phyloP scores from a whole-genome alignment of 23 red algal species.

The Gracilaria gracilis region DNA sequence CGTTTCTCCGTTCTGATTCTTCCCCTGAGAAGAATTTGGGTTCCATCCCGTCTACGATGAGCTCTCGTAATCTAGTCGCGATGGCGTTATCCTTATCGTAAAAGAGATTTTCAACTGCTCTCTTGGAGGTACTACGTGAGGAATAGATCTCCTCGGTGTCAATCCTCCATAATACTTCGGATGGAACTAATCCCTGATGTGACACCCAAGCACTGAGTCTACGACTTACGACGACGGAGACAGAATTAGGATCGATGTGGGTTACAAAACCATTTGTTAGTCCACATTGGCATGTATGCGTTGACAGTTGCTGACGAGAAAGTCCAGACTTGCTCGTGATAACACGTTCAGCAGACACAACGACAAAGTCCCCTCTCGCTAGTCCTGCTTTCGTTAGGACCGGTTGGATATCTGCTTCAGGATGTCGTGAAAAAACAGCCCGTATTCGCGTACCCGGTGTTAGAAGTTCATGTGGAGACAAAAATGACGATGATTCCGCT shows the following conservation, averaged over 20 bases:
- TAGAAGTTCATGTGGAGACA: constrained; percentile 7
- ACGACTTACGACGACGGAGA: constrained; percentile 49
- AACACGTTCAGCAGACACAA: constrained; percentile 63
- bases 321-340: constrained; percentile 15
- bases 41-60: constrained; percentile 66
- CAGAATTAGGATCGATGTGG: not conserved
- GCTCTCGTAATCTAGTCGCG: constrained; percentile 45
- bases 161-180: constrained; percentile 75
- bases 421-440: not conserved
- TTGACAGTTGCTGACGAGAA: not conserved
- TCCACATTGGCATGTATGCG: constrained; percentile 52
- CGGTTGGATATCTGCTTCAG: not conserved
- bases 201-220: constrained; percentile 39
- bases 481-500: not conserved
- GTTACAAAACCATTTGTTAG: constrained; percentile 73
- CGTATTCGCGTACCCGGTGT: not conserved
- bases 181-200: constrained; percentile 20
- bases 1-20: not conserved
- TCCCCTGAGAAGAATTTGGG: constrained; percentile 38
- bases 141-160: constrained; percentile 75
- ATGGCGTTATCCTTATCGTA: constrained; percentile 26
- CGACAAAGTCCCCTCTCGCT: constrained; percentile 67
- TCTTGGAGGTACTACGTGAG: constrained; percentile 66
- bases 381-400: constrained; percentile 38
- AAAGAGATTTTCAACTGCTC: constrained; percentile 74